Base-by-base conservation (phyloP, 805 yeast genomes). In the Kazachstania viticola region DNA sequence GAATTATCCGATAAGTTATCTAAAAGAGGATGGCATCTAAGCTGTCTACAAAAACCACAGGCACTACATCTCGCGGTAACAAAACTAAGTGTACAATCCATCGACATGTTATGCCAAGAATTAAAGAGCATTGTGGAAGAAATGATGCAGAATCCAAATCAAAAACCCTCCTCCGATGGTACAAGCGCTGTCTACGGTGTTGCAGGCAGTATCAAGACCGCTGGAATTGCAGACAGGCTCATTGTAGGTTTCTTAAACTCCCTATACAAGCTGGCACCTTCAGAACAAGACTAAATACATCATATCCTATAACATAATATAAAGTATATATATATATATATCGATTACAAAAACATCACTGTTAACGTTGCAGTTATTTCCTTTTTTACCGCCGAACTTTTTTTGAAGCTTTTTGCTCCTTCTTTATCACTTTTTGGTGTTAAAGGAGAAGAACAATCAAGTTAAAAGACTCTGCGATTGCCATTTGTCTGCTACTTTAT, bases 151-250 rank as follows among this genome's bases (percentile, higher is more conserved):
- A 43, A 49, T 25, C 54, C 60, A 4, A 34, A 43, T 19, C 35
- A 35, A 35, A 39, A 44, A 28, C 48, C 49, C 46, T 54, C 45
- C 32, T 16, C 64, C 8, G 69, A 73, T 14, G 83, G 80, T 36
- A 83, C 95, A 1, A 91, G 94, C 12, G 94, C 91, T 3, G 51
- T 88, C 28, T 88, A 88, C 49, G 98, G 98, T 43, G 93, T 88
- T 29, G 97, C 97, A 2, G 96, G 95, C 6, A 81, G 91, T 48
- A 73, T 91, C 15, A 63, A 71, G 35, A 84, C 95, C 0, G 69
- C 75, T 0, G 91, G 94, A 3, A 75, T 91, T 11, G 95, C 85
- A 9, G 94, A 80, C 37, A 66, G 69, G 34, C 56, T 88, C 9
- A 79, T 88, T 25, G 79, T 70, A 11, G 87, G 80, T 0, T 88